A percentile compares a stretch with the other conserved stretches of the same genome.
Conservation (phyloP, 2,329 filamentous ascomycete genomes). For the Colletotrichum sp. region DNA sequence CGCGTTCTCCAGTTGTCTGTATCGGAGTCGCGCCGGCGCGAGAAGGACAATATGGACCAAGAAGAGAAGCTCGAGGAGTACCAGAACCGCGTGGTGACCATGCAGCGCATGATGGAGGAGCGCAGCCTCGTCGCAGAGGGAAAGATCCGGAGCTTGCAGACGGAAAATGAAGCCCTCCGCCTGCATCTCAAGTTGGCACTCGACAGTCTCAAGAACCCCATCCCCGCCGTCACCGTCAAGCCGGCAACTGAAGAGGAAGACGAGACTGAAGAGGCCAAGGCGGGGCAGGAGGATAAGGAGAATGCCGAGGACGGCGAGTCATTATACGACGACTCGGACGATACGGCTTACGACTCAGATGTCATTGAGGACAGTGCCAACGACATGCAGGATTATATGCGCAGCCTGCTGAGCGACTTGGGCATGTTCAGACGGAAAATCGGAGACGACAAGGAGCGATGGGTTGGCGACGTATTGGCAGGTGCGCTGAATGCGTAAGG, state of each 20-base stretch:
- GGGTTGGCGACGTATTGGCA: slow-evolving; percentile 65
- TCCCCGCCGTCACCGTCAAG: slow-evolving; percentile 62
- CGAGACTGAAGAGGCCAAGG: slow-evolving; percentile 3
- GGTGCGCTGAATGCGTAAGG: slow-evolving; percentile 43
- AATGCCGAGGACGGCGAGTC: slow-evolving; percentile 65
- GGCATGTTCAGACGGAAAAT: slow-evolving; percentile 85
- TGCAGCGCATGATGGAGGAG: slow-evolving; percentile 98
- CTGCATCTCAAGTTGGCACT: slow-evolving; percentile 88
- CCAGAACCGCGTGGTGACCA: slow-evolving; percentile 83
- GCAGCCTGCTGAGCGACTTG: slow-evolving; percentile 81
- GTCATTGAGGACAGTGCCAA: slow-evolving; percentile 59
- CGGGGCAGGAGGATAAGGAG: slow-evolving; percentile 45
- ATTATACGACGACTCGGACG: slow-evolving; percentile 44
- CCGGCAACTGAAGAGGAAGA: not conserved
- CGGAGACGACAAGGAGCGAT: slow-evolving; percentile 78
- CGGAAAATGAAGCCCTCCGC: slow-evolving; percentile 87
- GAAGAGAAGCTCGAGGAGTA: slow-evolving; percentile 93
- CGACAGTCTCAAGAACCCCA: slow-evolving; percentile 88
- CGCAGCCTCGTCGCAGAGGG: slow-evolving; percentile 86
- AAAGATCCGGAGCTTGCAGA: slow-evolving; percentile 89
- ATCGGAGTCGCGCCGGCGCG: slow-evolving; percentile 67
- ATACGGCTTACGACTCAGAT: slow-evolving; percentile 42
- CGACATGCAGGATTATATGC: slow-evolving; percentile 84
- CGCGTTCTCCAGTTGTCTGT: slow-evolving; percentile 80
- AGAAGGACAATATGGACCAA: slow-evolving; percentile 78